Percentiles rank a stretch among this genome's conserved stretches.
phyloP scores from a whole-genome alignment of 2,329 filamentous ascomycete genomes.

The Teratosphaeria epicoccoides region DNA sequence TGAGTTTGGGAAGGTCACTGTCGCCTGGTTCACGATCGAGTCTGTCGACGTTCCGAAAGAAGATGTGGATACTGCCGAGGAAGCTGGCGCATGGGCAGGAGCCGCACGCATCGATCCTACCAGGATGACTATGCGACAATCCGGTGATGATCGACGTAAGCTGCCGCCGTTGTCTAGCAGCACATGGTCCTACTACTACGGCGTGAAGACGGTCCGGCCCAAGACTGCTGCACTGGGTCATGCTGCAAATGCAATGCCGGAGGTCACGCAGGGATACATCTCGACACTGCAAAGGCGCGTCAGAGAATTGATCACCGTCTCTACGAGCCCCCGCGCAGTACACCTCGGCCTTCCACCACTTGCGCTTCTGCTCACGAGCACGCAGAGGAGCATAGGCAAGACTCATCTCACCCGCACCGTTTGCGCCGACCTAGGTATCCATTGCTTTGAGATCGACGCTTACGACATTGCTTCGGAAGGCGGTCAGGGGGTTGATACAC shows the following conservation, averaged over 20 bases:
- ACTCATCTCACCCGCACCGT: conserved; percentile 64
- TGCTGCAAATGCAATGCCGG: conserved; percentile 16
- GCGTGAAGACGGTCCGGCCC: conserved; percentile 50
- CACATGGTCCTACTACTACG: conserved; percentile 84
- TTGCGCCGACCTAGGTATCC: conserved; percentile 79
- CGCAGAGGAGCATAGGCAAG: conserved; percentile 89
- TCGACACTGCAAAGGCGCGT: conserved; percentile 50
- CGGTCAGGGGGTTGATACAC: conserved; percentile 77
- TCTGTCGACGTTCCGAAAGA: conserved; percentile 48
- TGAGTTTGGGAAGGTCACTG: conserved; percentile 26
- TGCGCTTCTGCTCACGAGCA: conserved; percentile 79
- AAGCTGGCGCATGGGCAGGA: conserved; percentile 68
- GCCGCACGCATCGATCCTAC: conserved; percentile 77
- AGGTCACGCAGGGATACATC: conserved; percentile 33
- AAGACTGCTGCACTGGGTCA: conserved; percentile 29
- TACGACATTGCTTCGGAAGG: conserved; percentile 94
- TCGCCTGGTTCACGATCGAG: conserved; percentile 89
- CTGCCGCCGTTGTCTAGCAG: conserved; percentile 66
- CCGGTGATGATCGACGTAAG: conserved; percentile 73
- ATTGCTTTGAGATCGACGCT: conserved; percentile 78
- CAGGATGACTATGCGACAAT: conserved; percentile 81
- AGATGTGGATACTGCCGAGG: conserved; percentile 45
- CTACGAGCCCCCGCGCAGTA: conserved; percentile 77
- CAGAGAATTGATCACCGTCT: conserved; percentile 74
- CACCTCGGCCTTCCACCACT: conserved; percentile 80